Percentiles rank a stretch among this genome's conserved stretches.
Evolutionary conservation across 345 rosid species (phyloP).

Genomic region (Iberis pinnata): DNA sequence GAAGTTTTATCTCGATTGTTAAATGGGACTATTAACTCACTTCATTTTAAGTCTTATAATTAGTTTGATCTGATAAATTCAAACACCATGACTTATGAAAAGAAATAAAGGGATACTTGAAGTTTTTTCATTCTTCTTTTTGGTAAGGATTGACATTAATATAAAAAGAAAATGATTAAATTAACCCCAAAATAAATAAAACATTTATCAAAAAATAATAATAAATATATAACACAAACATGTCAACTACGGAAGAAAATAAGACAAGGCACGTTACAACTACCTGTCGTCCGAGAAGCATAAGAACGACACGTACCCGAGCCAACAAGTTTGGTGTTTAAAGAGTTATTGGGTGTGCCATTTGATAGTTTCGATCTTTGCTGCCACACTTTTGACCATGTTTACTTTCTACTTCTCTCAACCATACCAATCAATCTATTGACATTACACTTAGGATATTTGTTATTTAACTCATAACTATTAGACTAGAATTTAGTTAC

Average conservation of each 20-base stretch:
- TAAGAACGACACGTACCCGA: conserved; percentile 30
- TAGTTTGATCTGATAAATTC: no score
- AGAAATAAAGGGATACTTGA: no score
- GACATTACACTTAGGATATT: not conserved
- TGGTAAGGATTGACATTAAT: no score
- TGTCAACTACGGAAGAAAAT: conserved; percentile 6
- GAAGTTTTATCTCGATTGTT: no score
- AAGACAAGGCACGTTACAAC: conserved; percentile 25
- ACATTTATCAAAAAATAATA: not conserved
- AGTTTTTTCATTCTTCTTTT: no score
- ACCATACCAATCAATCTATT: conserved; percentile 20
- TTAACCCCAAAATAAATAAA: no score
- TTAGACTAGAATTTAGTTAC: not conserved
- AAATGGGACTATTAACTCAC: no score
- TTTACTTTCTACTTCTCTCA: conserved; percentile 31
- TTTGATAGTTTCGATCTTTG: not conserved
- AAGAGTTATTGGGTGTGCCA: conserved; percentile 23
- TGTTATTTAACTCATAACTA: not conserved
- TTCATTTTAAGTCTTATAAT: no score
- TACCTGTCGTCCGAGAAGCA: conserved; percentile 27
- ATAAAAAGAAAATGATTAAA: no score
- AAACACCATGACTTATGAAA: no score
- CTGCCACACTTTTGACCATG: conserved; percentile 29
- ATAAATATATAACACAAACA: not conserved
- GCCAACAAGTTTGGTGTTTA: not conserved